These are phyloP conservation scores for Cenchrus purpureus DNA, from an alignment of 176 grass and related monocot species.

Conservation along the genomic window DNA sequence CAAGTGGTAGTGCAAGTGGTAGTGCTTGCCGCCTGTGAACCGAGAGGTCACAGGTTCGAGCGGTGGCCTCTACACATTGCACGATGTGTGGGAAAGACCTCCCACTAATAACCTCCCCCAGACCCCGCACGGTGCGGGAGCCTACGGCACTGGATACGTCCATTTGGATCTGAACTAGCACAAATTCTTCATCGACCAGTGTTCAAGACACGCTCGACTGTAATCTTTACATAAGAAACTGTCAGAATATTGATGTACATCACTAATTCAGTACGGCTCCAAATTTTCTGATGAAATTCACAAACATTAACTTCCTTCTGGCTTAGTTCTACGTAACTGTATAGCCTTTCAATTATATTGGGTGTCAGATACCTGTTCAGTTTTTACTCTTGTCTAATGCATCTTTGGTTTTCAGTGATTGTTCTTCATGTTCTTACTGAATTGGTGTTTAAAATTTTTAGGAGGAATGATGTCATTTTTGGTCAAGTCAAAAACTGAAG, in stretches of 20 bases:
- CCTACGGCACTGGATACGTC: too few species aligned
- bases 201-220: not conserved
- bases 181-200: not conserved
- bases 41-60: too few species aligned
- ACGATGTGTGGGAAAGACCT: too few species aligned
- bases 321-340: constrained; percentile 17
- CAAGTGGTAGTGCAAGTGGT: too few species aligned
- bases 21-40: too few species aligned
- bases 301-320: constrained; percentile 20
- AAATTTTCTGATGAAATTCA: constrained; percentile 23
- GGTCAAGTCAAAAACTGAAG: constrained; percentile 87
- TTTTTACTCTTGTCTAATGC: constrained; percentile 29
- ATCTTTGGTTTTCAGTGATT: constrained; percentile 3
- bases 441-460: constrained; percentile 47
- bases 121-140: too few species aligned
- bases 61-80: too few species aligned
- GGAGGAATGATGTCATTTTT: constrained; percentile 98
- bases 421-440: constrained; percentile 35
- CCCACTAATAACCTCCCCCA: too few species aligned
- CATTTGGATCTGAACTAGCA: not conserved
- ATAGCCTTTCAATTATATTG: constrained; percentile 28
- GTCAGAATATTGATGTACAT: not conserved
- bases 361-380: constrained; percentile 25
- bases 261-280: not conserved
- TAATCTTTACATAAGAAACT: not conserved